Percentiles rank a stretch among this genome's conserved stretches.
phyloP scores from a whole-genome alignment of 345 rosid genomes.

The Angophora floribunda region DNA sequence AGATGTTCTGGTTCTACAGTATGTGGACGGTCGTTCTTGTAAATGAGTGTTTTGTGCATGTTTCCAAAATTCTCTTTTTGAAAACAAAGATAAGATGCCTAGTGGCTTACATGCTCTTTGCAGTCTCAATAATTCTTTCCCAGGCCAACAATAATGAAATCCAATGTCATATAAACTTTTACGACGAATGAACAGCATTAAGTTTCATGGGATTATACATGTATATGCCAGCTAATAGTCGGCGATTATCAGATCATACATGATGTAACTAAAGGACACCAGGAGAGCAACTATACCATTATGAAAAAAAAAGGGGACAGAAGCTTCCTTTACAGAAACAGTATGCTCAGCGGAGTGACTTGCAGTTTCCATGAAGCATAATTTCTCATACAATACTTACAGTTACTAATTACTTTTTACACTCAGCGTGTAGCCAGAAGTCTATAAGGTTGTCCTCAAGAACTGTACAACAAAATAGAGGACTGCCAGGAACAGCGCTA shows the following conservation, averaged over 20 bases:
- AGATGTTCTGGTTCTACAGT: not conserved
- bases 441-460: slow-evolving; percentile 63
- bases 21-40: not conserved
- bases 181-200: not conserved
- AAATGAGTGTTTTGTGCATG: not conserved
- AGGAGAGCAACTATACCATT: not conserved
- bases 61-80: not conserved
- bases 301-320: not conserved
- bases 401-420: not conserved
- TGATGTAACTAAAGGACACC: not conserved
- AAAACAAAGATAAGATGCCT: not conserved
- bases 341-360: not conserved
- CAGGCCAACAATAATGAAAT: not conserved
- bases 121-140: not conserved
- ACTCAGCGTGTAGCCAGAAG: not conserved
- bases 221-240: not conserved
- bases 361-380: not conserved
- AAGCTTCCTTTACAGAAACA: not conserved
- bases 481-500: slow-evolving; percentile 66
- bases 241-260: not conserved
- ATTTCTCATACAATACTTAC: not conserved
- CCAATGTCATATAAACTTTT: not conserved
- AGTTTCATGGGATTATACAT: not conserved
- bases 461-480: slow-evolving; percentile 82
- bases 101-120: not conserved